Percentiles rank a stretch among this genome's conserved stretches.
Conservation (phyloP, 2,329 filamentous ascomycete genomes). For the Cercospora zeina region DNA sequence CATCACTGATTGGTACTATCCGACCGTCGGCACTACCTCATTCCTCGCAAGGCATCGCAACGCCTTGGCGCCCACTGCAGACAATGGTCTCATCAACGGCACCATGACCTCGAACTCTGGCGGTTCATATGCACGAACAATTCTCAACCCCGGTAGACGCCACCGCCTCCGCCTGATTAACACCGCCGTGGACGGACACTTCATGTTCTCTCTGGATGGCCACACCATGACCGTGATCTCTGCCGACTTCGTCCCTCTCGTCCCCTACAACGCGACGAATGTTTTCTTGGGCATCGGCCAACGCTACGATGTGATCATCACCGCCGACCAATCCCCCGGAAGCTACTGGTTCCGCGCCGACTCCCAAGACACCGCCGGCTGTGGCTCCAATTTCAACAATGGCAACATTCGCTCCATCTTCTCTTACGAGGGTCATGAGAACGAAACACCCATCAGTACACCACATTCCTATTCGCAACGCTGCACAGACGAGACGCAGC, state of each 20-base stretch:
- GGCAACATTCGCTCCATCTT: slow-evolving; percentile 42
- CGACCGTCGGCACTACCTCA: slow-evolving; percentile 33
- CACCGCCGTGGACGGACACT: slow-evolving; percentile 48
- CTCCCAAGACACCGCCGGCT: slow-evolving; percentile 35
- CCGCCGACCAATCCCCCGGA: slow-evolving; percentile 39
- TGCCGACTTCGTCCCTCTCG: slow-evolving; percentile 43
- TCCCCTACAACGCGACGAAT: slow-evolving; percentile 36
- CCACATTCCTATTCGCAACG: slow-evolving; percentile 41
- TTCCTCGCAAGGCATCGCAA: slow-evolving; percentile 36
- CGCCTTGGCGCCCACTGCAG: slow-evolving; percentile 49
- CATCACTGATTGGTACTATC: slow-evolving; percentile 60
- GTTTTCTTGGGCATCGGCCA: slow-evolving; percentile 44
- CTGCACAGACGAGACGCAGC: slow-evolving; percentile 45
- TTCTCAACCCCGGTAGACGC: slow-evolving; percentile 43
- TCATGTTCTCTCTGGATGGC: slow-evolving; percentile 44
- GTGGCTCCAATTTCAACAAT: slow-evolving; percentile 37
- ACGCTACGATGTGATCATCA: slow-evolving; percentile 47
- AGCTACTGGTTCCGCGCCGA: slow-evolving; percentile 44
- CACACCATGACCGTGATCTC: slow-evolving; percentile 42
- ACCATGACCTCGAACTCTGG: slow-evolving; percentile 41
- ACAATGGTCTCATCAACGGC: slow-evolving; percentile 50
- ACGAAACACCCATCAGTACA: slow-evolving; percentile 36
- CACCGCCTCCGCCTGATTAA: slow-evolving; percentile 52
- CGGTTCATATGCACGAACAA: slow-evolving; percentile 38
- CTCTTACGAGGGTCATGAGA: slow-evolving; percentile 43